Percentiles rank a stretch among this genome's conserved stretches.
Conservation (phyloP, 2,329 filamentous ascomycete species). For the Botrytis fabae region DNA sequence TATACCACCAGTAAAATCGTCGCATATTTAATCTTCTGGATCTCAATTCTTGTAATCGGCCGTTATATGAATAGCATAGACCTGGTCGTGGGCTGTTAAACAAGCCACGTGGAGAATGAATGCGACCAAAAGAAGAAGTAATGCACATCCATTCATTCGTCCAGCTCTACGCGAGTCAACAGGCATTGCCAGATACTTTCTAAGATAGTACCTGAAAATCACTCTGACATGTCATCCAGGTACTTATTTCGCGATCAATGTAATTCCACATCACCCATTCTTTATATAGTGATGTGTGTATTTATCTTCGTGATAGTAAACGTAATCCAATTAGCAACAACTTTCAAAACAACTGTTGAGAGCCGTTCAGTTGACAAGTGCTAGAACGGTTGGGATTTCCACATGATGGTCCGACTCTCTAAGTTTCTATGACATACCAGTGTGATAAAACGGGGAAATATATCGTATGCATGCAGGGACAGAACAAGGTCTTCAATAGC, state of each 20-base stretch:
- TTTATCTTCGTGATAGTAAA: background rate
- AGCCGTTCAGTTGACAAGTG: background rate
- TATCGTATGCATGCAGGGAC: background rate
- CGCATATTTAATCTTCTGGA: background rate
- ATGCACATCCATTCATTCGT: background rate
- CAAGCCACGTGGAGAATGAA: background rate
- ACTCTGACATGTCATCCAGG: fast-evolving
- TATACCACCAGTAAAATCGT: background rate
- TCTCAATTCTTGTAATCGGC: background rate
- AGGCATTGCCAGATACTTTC: background rate
- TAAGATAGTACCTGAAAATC: background rate
- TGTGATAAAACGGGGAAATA: background rate
- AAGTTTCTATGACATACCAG: background rate
- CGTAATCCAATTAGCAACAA: background rate
- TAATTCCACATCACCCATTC: background rate
- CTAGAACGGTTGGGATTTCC: background rate
- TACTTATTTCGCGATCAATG: background rate
- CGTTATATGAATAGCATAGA: background rate
- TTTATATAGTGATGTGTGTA: background rate
- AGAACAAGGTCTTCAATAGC: background rate
- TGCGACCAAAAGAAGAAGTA: background rate
- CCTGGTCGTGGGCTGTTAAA: background rate
- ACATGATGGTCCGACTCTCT: no score
- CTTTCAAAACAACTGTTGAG: background rate
- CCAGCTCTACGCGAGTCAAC: background rate